Conservation (phyloP, 2,329 filamentous ascomycete species). For the Beauveria australis region DNA sequence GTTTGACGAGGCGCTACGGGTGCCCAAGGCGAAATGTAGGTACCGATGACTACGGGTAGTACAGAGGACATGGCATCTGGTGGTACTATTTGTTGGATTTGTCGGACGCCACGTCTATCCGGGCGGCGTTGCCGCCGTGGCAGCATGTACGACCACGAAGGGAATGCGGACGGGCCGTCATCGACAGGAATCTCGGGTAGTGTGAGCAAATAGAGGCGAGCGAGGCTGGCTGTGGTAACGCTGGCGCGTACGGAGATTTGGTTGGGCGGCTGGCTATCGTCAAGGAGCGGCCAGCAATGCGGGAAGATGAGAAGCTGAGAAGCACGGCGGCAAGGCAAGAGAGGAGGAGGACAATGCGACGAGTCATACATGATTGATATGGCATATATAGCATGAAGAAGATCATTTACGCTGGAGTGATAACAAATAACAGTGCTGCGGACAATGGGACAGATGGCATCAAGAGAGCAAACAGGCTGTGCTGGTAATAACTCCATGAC, state of each 20-base stretch:
- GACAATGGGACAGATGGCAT: neutral
- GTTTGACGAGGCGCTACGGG: neutral
- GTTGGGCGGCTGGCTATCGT: neutral
- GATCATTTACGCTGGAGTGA: neutral
- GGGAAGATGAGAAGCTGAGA: neutral
- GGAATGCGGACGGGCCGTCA: neutral
- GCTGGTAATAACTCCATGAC: neutral
- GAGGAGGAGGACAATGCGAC: neutral
- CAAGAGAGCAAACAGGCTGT: neutral
- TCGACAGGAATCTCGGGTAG: neutral
- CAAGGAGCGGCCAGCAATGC: neutral
- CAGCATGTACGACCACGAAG: neutral
- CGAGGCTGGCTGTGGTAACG: neutral
- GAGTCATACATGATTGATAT: neutral
- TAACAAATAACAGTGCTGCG: neutral
- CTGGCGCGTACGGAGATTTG: neutral
- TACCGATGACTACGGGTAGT: neutral
- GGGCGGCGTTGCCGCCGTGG: neutral
- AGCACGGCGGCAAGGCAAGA: neutral
- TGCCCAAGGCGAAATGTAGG: neutral
- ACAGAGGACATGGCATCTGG: neutral
- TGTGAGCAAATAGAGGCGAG: neutral
- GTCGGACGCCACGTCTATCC: neutral
- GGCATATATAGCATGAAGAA: neutral
- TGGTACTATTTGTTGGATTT: neutral